These are phyloP conservation scores for Calonectria pseudoturangicola DNA, from an alignment of 2,329 filamentous ascomycete species.

Conservation along the genomic window DNA sequence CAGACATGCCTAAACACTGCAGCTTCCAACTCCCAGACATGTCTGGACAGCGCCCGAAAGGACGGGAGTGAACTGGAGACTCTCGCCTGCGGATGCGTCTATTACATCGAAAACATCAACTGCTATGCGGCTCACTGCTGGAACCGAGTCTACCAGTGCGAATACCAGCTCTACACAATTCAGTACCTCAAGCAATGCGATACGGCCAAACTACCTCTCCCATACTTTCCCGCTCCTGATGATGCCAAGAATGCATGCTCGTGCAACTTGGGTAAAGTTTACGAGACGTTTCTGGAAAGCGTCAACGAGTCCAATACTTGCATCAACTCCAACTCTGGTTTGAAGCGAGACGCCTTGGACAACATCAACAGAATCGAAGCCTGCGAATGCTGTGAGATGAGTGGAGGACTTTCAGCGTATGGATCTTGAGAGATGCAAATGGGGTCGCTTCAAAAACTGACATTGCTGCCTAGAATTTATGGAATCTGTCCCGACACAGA, in stretches of 20 bases:
- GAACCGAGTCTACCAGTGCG: slow-evolving; percentile 63
- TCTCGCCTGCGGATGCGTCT: slow-evolving; percentile 50
- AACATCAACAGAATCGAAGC: slow-evolving; percentile 51
- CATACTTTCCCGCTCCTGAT: slow-evolving; percentile 61
- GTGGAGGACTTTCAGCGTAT: slow-evolving; percentile 60
- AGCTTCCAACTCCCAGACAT: slow-evolving; percentile 34
- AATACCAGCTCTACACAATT: slow-evolving; percentile 61
- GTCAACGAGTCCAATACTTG: slow-evolving; percentile 38
- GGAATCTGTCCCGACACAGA: slow-evolving; percentile 59
- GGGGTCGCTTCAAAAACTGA: background rate
- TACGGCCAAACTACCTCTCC: slow-evolving; percentile 56
- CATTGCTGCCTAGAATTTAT: slow-evolving; percentile 50
- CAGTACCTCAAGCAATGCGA: slow-evolving; percentile 59
- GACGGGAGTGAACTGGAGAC: slow-evolving; percentile 44
- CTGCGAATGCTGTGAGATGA: slow-evolving; percentile 60
- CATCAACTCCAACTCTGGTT: slow-evolving; percentile 47
- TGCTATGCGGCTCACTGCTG: slow-evolving; percentile 62
- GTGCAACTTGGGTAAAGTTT: slow-evolving; percentile 60
- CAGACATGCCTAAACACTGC: slow-evolving; percentile 44
- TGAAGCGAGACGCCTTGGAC: slow-evolving; percentile 46
- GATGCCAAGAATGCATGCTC: slow-evolving; percentile 60
- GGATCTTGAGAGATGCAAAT: slow-evolving; percentile 2
- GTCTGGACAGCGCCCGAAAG: slow-evolving; percentile 42
- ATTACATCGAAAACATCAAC: slow-evolving; percentile 55
- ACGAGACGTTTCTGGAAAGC: slow-evolving; percentile 44